Conservation (phyloP, 441 rosid genomes). For the Pelargonium citronellum region DNA sequence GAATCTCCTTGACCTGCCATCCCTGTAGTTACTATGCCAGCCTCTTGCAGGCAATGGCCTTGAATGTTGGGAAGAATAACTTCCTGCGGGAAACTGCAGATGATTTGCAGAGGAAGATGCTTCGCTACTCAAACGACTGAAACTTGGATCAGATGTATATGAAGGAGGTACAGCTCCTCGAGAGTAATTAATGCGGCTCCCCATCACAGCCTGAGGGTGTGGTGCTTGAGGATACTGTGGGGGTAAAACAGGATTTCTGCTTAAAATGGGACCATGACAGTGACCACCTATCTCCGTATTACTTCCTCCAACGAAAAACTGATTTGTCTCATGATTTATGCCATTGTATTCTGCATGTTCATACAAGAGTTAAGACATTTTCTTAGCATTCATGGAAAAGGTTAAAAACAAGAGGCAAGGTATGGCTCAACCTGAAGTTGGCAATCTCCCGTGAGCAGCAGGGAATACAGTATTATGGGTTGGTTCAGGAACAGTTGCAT, state of each 20-base stretch:
- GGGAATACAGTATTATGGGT: slow-evolving; percentile 17
- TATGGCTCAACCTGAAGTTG: slow-evolving; percentile 24
- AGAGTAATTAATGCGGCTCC: slow-evolving; percentile 12
- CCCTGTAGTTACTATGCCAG: slow-evolving; percentile 26
- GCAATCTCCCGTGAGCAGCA: slow-evolving; percentile 20
- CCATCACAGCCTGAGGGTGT: slow-evolving; percentile 16
- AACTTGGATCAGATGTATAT: slow-evolving; percentile 10
- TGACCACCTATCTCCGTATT: slow-evolving; percentile 17
- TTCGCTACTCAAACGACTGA: slow-evolving; percentile 16
- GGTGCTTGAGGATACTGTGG: slow-evolving; percentile 15
- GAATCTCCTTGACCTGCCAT: slow-evolving; percentile 27
- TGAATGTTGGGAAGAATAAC: slow-evolving; percentile 20
- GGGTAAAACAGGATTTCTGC: slow-evolving; percentile 26
- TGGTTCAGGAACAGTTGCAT: slow-evolving; percentile 15
- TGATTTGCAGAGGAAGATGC: slow-evolving; percentile 16
- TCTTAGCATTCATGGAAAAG: slow-evolving; percentile 9
- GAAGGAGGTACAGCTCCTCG: slow-evolving; percentile 26
- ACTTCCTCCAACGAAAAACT: slow-evolving; percentile 19
- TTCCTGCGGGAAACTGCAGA: slow-evolving; percentile 19
- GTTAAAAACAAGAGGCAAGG: not conserved
- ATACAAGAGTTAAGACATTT: not conserved
- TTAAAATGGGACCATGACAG: slow-evolving; percentile 18
- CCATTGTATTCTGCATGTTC: slow-evolving; percentile 23
- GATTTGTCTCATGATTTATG: slow-evolving; percentile 22
- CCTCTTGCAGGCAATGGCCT: slow-evolving; percentile 25